Evolutionary conservation across 2,329 filamentous ascomycete species (phyloP), one percentile per base, ranked within the genome.

Genomic region (Fusarium globosum): DNA sequence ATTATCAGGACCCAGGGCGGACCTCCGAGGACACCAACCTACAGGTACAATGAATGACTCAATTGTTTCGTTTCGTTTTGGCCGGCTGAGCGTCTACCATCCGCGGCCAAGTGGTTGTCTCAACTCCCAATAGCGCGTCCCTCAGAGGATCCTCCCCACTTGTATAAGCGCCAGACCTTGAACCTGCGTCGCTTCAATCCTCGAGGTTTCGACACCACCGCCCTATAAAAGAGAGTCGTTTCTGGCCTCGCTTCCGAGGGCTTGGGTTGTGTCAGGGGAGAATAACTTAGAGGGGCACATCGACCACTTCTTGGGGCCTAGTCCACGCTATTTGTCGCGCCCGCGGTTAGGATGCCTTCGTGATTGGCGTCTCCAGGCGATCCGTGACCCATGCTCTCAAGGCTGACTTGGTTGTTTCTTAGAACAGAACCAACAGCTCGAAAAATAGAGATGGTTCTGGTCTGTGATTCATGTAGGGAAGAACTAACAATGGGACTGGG

Each of bases 341-440:
- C 69, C 77, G 77, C 77, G 77, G 75, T 69, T 78, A 78, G 63
- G 58, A 75, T 69, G 48, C 15, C 46, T 62, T 59, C 52, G 12
- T 78, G 70, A 78, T 78, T 78, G 77, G 77, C 55, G 46, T 69
- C 60, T 43, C 59, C 73, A 68, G 62, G 72, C 77, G 75, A 77
- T 76, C 58, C 28, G 51, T 62, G 53, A 56, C 65, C 56, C 71
- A 48, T 61, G 62, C 43, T 39, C 57, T 72, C 61, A 16, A 72
- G 72, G 69, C 72, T 67, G 70, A 70, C 68, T 72, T 68, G 57
- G 52, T 42, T 70, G 64, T 51, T 76, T 52, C 68, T 71, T 53
- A 68, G 52, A 61, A 71, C 64, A 67, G 58, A 58, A 61, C 77
- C 77, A 78, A 78, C 77, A 72, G 35, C 33, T 55, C 21, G 20